phyloP scores from a whole-genome alignment of 495 filamentous ascomycete genomes.

The Penicillium crystallinum region DNA sequence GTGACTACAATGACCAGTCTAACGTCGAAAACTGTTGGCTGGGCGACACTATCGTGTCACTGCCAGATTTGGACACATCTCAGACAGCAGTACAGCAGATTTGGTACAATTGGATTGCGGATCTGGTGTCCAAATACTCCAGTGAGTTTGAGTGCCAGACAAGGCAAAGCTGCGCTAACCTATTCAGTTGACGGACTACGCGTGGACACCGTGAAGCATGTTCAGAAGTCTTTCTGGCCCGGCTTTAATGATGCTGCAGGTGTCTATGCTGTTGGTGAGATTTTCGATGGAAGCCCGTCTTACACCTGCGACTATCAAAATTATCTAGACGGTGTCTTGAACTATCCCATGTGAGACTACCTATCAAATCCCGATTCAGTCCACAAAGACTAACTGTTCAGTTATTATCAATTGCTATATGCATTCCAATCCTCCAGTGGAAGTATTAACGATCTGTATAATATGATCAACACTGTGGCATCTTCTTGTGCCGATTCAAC shows the following conservation, averaged over 20 bases:
- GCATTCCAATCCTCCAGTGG: slow-evolving; percentile 58
- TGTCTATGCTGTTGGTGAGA: slow-evolving; percentile 67
- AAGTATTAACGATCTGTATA: slow-evolving; percentile 53
- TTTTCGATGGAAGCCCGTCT: slow-evolving; percentile 55
- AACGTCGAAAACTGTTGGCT: slow-evolving; percentile 56
- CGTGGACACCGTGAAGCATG: slow-evolving; percentile 72
- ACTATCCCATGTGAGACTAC: slow-evolving; percentile 49
- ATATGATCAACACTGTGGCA: slow-evolving; percentile 53
- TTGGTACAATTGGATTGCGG: slow-evolving; percentile 61
- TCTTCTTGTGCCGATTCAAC: slow-evolving; percentile 53
- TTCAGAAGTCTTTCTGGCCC: slow-evolving; percentile 65
- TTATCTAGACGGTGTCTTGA: slow-evolving; percentile 56
- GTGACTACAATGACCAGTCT: slow-evolving; percentile 54
- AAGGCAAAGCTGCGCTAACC: not conserved
- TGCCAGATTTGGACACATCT: slow-evolving; percentile 67
- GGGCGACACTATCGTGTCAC: slow-evolving; percentile 54
- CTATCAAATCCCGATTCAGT: too few species aligned
- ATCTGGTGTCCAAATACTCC: slow-evolving; percentile 60
- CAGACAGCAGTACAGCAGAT: slow-evolving; percentile 48
- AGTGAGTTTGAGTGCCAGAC: slow-evolving; percentile 24
- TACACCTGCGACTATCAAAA: slow-evolving; percentile 64
- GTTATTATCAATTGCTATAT: slow-evolving; percentile 52
- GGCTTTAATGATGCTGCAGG: slow-evolving; percentile 59
- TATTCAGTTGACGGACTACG: slow-evolving; percentile 65
- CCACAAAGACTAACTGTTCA: slow-evolving; percentile 5